Evolutionary conservation across 2,329 filamentous ascomycete genomes (phyloP).

Genomic region (Colletotrichum lindemuthianum): DNA sequence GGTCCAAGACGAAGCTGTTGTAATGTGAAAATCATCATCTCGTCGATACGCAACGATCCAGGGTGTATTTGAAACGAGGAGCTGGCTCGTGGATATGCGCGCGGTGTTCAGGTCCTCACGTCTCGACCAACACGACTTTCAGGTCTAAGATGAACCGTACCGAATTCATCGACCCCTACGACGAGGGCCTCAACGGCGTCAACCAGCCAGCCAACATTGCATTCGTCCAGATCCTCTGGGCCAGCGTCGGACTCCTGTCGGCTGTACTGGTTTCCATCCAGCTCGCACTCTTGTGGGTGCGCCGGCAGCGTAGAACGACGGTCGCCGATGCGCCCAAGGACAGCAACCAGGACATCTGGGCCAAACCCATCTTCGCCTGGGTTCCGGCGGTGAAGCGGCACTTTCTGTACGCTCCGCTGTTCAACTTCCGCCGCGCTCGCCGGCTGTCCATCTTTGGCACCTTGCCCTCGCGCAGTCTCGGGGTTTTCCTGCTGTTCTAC

Average conservation of each 20-base stretch:
- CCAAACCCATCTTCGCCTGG: neutral
- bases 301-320: neutral
- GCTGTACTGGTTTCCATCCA: neutral
- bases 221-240: slow-evolving; percentile 11
- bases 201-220: slow-evolving; percentile 16
- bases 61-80: too few species aligned
- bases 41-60: too few species aligned
- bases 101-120: too few species aligned
- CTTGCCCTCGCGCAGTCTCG: slow-evolving; percentile 38
- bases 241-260: slow-evolving; percentile 7
- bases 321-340: neutral
- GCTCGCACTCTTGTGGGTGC: neutral
- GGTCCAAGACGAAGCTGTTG: too few species aligned
- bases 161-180: slow-evolving; percentile 1
- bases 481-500: slow-evolving; percentile 41
- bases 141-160: too few species aligned
- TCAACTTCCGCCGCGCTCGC: neutral
- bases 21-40: too few species aligned
- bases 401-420: neutral
- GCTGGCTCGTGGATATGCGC: too few species aligned
- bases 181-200: slow-evolving; percentile 15
- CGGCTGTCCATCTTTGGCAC: neutral
- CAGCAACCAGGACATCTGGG: neutral
- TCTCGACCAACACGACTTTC: too few species aligned
- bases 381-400: neutral